Conservation (phyloP, 257 asterid genomes). For the Cruciata laevipes region DNA sequence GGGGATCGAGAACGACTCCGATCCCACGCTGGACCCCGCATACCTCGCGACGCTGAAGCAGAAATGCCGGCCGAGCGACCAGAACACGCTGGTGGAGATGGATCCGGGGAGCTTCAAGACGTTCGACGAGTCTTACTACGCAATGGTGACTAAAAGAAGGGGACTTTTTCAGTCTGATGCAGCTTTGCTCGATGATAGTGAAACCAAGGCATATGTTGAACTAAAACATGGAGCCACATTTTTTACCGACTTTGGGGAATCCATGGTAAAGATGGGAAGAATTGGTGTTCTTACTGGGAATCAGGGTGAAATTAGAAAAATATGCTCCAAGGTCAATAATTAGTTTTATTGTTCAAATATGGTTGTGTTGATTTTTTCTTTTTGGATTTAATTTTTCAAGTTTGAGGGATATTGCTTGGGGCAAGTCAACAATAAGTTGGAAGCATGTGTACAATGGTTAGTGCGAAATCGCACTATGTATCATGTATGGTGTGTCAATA, state of each 20-base stretch:
- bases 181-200: slow-evolving; percentile 31
- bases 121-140: slow-evolving; percentile 29
- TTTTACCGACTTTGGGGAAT: slow-evolving; percentile 39
- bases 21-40: slow-evolving; percentile 27
- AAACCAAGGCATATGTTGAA: slow-evolving; percentile 28
- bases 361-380: neutral
- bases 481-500: too few relatives aligned
- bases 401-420: neutral
- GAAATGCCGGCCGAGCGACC: slow-evolving; percentile 28
- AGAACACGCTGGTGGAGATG: slow-evolving; percentile 32
- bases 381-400: too few relatives aligned
- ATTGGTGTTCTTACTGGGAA: slow-evolving; percentile 33
- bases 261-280: slow-evolving; percentile 43
- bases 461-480: too few relatives aligned
- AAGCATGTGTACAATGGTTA: too few relatives aligned
- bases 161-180: slow-evolving; percentile 42
- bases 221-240: slow-evolving; percentile 18
- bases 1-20: slow-evolving; percentile 17
- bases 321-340: slow-evolving; percentile 19
- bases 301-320: slow-evolving; percentile 37
- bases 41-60: slow-evolving; percentile 21
- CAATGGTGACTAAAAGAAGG: slow-evolving; percentile 26
- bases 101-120: slow-evolving; percentile 39
- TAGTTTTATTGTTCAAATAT: neutral
- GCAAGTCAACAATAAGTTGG: neutral